Conservation (phyloP, 352 stramenopile genomes). For the Phytopythium litorale region DNA sequence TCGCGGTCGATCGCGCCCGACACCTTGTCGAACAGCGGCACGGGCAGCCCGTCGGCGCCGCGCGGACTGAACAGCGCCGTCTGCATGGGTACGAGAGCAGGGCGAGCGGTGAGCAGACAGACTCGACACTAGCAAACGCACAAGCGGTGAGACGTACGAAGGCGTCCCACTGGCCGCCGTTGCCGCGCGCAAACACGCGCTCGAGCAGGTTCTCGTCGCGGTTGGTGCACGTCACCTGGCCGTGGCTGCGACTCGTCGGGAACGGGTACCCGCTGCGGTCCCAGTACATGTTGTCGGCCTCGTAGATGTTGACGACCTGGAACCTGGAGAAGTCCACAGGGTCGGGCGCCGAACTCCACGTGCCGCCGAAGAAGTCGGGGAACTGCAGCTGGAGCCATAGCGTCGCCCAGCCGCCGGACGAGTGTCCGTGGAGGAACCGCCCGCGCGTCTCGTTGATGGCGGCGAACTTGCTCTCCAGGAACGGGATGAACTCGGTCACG, state of each 20-base stretch:
- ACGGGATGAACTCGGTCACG: conserved; percentile 67
- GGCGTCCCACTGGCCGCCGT: conserved; percentile 74
- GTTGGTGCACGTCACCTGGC: conserved; percentile 47
- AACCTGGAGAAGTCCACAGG: conserved; percentile 69
- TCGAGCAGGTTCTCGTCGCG: conserved; percentile 75
- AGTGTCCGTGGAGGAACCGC: conserved; percentile 71
- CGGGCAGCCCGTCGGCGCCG: conserved; percentile 42
- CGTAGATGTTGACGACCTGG: conserved; percentile 70
- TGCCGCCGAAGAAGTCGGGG: conserved; percentile 65
- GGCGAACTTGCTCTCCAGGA: conserved; percentile 48
- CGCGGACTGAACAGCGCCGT: conserved; percentile 59
- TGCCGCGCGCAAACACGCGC: conserved; percentile 53
- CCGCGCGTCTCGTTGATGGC: conserved; percentile 24
- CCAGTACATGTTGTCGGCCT: conserved; percentile 72
- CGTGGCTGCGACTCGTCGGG: conserved; percentile 52
- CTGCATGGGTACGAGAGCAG: conserved; percentile 20
- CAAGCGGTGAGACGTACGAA: conserved; percentile 46
- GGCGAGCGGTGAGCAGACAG: neutral
- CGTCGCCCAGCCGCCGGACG: conserved; percentile 63
- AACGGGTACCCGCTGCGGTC: conserved; percentile 50
- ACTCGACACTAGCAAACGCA: neutral
- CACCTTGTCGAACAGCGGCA: conserved; percentile 70
- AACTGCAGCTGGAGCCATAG: conserved; percentile 76
- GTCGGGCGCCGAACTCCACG: conserved; percentile 71
- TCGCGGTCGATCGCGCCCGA: conserved; percentile 62